Evolutionary conservation across 108 stramenopile genomes (phyloP), one percentile per base, ranked within the genome.

Genomic region (Nitzschia sp.): DNA sequence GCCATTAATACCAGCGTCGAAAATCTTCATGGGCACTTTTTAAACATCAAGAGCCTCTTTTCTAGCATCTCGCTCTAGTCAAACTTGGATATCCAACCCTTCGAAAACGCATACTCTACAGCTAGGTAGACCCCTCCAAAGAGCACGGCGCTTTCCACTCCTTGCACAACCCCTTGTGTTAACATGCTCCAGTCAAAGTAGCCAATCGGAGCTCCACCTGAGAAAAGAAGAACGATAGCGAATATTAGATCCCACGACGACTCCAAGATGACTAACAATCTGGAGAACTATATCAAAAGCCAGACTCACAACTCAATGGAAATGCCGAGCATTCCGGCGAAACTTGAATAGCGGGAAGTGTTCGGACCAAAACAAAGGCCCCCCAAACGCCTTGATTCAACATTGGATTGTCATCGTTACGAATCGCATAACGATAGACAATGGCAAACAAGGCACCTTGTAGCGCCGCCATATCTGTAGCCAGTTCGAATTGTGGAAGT

Each of bases 161-260:
- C 92, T 77, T 79, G 85, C 64, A 82, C 71, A 0, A 64, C 21
- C 13, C 69, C 47, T 64, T 93, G 87, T 49, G 59, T 55, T 18
- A 90, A 70, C 80, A 93, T 82, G 38, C 77, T 68, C 80, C 82
- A 93, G 63, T 93, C 79, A 62, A 90, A 82, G 55, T 93, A 93
- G 33, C 81, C 87, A 9, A 93, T 53, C 11, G 92, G 92, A 54
- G 77, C 53, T 2, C 89, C 92, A 34, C 79, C 82, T 76, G 21
- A 24, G 46, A 21, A 1, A 53, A 33, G 19, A 61, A 8, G 56
- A 6, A 36, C 27, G 2, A 35, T 42, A 13, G 25, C 11, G 2
- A 45, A 0, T 58, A 57, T 24, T 18, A 38, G n/a, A 26, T 28
- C 8, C 1, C n/a, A n/a, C n/a, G n/a, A n/a, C n/a, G n/a, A n/a